Evolutionary conservation across 805 yeast genomes (phyloP), one percentile per base, ranked within the genome.

Genomic region (Pichia paraexigua): DNA sequence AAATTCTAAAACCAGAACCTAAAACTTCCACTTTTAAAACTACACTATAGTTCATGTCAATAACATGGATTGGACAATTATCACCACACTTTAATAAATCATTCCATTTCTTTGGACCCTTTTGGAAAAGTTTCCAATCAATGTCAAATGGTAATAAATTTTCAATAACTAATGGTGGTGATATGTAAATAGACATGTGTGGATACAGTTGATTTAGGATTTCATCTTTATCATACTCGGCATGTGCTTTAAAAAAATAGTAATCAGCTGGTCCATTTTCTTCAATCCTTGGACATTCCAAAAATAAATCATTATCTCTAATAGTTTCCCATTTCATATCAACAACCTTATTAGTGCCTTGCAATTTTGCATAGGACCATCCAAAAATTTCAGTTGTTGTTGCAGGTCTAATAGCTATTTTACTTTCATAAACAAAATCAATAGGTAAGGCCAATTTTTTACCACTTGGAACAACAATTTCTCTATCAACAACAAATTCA

Each of bases 101-200:
- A 49, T 74, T 75, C 84, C 90, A 82, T 52, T 84, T 91, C 53
- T 76, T 77, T 37, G 82, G 72, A 21, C 80, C 82, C 60, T 87
- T 87, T 63, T 90, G 94, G 65, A 85, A 86, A 15, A 94, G 73
- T 51, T 85, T 73, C 68, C 85, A 89, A 20, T 78, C 73, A 43
- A 92, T 67, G 59, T 87, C 96, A 62, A 77, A 86, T 0, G 99
- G 98, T 47, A 95, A 65, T 48, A 89, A 70, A 61, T 94, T 94
- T 58, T 87, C 90, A 52, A 94, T 73, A 58, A 87, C 87, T 45
- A 94, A 68, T 0, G 99, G 98, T 0, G 98, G 88, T 0, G 94
- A 81, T 8, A 94, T 69, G 5, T 82, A 76, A 24, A 94, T 69
- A 10, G 73, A 76, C 87, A 92, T 77, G 60, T 87, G 94, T 0